Evolutionary conservation across 2,329 filamentous ascomycete species (phyloP), one percentile per base, ranked within the genome.

Genomic region (Macrophomina tecta): DNA sequence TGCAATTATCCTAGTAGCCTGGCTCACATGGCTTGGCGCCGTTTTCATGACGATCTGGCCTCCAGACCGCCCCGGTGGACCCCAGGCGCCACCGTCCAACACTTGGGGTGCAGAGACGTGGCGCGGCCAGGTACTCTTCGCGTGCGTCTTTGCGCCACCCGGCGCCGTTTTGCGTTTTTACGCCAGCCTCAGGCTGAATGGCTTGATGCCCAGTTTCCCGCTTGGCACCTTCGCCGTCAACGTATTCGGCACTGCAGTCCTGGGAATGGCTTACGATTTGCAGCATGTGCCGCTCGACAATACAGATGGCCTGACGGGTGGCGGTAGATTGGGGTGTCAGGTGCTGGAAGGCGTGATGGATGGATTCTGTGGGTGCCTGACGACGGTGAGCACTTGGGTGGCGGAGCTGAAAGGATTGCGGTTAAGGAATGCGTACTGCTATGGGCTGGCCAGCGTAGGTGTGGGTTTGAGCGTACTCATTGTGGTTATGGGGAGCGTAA

Each of bases 191-290:
- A 77, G 82, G 30, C 84, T 97, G n/a, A 97, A 97, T 72, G 81
- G 85, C 0, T 82, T 87, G 23, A 71, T 88, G 0, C 77, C 87
- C 0, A 80, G 84, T 0, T 97, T 97, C 71, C 94, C 94, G 0
- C 77, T 97, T 0, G 94, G 94, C 2, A 98, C 94, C 0, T 97
- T 97, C 72, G 80, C 82, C 0, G 92, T 91, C 34, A 98, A 98
- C 73, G 82, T 96, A 4, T 76, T 90, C 14, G 94, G 94, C 4
- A 93, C 92, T 0, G 85, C 85, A 0, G 78, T 97, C 16, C 77
- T 96, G 60, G 93, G 87, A 14, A 89, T 93, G 84, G 86, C 88
- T 36, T 97, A 87, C 82, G 91, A 96, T 73, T 80, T 97, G 61
- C 91, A 93, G 70, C 93, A 92, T 73, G 82, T 87, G 0, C 67